Evolutionary conservation across 1,139 yeast species (phyloP).

Genomic region (Taphrina communis): DNA sequence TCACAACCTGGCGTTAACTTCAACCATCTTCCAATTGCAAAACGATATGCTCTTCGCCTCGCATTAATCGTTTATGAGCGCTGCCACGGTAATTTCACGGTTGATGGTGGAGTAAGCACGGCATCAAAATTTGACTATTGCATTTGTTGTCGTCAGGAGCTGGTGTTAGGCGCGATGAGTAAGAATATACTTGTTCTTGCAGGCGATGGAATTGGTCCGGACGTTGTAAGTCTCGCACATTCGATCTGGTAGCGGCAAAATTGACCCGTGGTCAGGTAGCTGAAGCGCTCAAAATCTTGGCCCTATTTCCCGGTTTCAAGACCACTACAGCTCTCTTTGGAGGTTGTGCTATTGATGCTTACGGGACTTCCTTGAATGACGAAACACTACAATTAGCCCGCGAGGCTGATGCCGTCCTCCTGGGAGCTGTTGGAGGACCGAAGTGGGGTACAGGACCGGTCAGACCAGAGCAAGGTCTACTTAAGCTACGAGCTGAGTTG

Average conservation of each 20-base stretch:
- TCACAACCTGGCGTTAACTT: no score
- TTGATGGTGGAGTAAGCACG: neutral
- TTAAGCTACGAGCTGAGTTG: constrained; percentile 90
- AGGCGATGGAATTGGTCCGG: constrained; percentile 97
- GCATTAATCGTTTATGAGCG: no score
- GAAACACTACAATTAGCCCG: constrained; percentile 85
- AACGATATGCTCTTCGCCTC: no score
- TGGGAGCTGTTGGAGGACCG: constrained; percentile 99
- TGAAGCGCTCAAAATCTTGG: constrained; percentile 89
- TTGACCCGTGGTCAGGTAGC: constrained; percentile 51
- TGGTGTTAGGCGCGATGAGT: constrained; percentile 13
- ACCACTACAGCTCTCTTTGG: constrained; percentile 80
- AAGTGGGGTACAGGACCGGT: constrained; percentile 96
- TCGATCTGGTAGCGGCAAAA: neutral
- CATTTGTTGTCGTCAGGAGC: neutral
- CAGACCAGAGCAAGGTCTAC: constrained; percentile 95
- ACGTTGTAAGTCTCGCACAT: constrained; percentile 57
- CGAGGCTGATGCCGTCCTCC: constrained; percentile 84
- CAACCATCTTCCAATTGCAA: no score
- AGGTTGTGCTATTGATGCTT: constrained; percentile 97
- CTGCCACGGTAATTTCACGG: no score
- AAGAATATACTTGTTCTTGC: constrained; percentile 86
- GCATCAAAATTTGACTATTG: neutral
- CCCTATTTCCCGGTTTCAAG: constrained; percentile 71
- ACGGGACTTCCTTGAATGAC: constrained; percentile 91